These are phyloP conservation scores for Hamamelis virginiana DNA, from an alignment of 164 flowering plant genomes.

Conservation along the genomic window DNA sequence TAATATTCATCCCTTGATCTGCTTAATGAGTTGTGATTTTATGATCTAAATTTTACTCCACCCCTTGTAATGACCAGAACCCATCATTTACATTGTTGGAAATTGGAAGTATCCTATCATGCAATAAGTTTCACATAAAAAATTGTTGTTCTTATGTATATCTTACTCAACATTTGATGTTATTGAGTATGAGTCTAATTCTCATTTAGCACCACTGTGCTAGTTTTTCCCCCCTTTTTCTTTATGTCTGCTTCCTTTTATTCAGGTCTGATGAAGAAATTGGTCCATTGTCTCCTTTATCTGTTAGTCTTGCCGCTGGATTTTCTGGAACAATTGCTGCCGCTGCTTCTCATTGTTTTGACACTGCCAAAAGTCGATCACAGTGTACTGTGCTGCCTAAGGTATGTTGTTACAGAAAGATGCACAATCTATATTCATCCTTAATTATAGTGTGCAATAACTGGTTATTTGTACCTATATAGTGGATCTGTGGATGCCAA, in stretches of 20 bases:
- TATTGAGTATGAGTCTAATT: background rate
- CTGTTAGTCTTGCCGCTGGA: constrained; percentile 81
- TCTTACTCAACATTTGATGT: background rate
- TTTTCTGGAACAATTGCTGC: constrained; percentile 88
- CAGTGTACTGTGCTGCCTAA: constrained; percentile 77
- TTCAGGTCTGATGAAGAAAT: constrained; percentile 62
- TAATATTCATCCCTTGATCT: background rate
- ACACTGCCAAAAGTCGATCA: constrained; percentile 81
- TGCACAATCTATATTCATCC: background rate
- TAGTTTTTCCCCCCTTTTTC: background rate
- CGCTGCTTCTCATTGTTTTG: constrained; percentile 90
- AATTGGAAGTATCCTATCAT: too few relatives aligned
- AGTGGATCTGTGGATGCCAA: background rate
- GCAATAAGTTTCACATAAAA: too few relatives aligned
- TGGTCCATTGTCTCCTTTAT: constrained; percentile 76
- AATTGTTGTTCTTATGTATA: background rate
- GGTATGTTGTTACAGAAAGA: constrained; percentile 42
- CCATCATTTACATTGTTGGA: too few relatives aligned
- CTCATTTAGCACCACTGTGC: background rate
- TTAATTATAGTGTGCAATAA: background rate
- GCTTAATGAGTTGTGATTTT: background rate
- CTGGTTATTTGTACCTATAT: background rate
- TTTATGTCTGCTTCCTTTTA: background rate
- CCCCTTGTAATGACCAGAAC: too few relatives aligned
- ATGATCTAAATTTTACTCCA: too few relatives aligned